phyloP scores from a whole-genome alignment of 202 grass and related monocot genomes.

The Schoenoplectus tabernaemontani region DNA sequence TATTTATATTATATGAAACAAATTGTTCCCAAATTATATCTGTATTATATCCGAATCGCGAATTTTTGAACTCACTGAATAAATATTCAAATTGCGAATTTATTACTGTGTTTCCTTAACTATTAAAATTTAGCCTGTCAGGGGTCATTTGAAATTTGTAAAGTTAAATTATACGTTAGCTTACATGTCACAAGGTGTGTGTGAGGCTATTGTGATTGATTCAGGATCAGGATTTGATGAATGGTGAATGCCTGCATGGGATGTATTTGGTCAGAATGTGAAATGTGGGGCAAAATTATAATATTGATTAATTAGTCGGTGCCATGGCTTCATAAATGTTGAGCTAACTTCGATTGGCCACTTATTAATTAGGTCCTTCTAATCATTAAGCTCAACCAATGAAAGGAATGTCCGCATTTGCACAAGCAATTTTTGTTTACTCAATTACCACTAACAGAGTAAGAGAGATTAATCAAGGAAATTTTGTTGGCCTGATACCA shows the following conservation, averaged over 20 bases:
- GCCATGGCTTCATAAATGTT: neutral
- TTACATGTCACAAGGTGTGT: neutral
- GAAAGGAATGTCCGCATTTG: neutral
- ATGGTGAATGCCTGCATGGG: neutral
- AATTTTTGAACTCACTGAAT: too few relatives aligned
- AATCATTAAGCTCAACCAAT: conserved; percentile 6
- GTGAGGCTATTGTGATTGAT: neutral
- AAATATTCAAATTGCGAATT: too few relatives aligned
- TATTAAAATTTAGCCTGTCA: too few relatives aligned
- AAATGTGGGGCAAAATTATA: neutral
- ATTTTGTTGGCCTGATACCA: neutral
- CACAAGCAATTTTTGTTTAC: neutral
- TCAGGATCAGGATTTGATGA: neutral
- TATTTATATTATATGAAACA: too few relatives aligned
- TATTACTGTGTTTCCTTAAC: too few relatives aligned
- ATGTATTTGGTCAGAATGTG: neutral
- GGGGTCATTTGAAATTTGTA: neutral
- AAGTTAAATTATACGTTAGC: neutral
- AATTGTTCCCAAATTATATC: too few relatives aligned
- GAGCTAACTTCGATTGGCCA: neutral
- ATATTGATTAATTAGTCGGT: conserved; percentile 3
- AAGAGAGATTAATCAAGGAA: neutral
- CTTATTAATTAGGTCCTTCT: neutral
- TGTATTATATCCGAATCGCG: too few relatives aligned
- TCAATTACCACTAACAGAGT: neutral